Conservation (phyloP, 108 stramenopile genomes). For the Seminavis robusta region DNA sequence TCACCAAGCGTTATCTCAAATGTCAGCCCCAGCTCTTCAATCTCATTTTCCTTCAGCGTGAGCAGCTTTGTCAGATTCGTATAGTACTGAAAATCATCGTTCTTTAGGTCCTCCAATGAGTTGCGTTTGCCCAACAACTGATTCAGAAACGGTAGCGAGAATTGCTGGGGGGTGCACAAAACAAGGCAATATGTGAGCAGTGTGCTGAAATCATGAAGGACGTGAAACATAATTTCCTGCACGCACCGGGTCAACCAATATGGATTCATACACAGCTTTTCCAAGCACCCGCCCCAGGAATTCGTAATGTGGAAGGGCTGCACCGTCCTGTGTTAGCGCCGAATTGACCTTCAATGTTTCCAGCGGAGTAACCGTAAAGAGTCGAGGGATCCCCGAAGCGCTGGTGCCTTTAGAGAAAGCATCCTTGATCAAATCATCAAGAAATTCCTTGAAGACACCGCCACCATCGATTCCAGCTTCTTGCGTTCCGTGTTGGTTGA, state of each 20-base stretch:
- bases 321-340: slow-evolving; percentile 25
- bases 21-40: slow-evolving; percentile 72
- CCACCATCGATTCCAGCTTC: slow-evolving; percentile 99
- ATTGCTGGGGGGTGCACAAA: too few relatives aligned
- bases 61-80: slow-evolving; percentile 80
- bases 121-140: slow-evolving; percentile 86
- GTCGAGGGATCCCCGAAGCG: slow-evolving; percentile 8
- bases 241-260: slow-evolving; percentile 87
- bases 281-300: slow-evolving; percentile 94
- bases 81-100: slow-evolving; percentile 90
- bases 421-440: slow-evolving; percentile 82
- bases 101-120: slow-evolving; percentile 90
- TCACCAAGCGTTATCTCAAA: slow-evolving; percentile 65
- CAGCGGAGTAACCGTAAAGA: slow-evolving; percentile 65
- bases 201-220: too few relatives aligned
- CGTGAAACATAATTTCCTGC: too few relatives aligned
- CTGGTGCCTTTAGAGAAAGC: slow-evolving; percentile 49
- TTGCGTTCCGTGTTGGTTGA: slow-evolving; percentile 86
- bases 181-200: too few relatives aligned
- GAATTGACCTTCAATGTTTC: slow-evolving; percentile 70
- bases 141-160: slow-evolving; percentile 89
- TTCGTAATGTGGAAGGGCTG: slow-evolving; percentile 66
- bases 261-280: slow-evolving; percentile 95
- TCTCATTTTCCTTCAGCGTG: slow-evolving; percentile 49
- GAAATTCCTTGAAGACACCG: slow-evolving; percentile 96